A percentile compares a stretch with the other conserved stretches of the same genome.
These are phyloP conservation scores for Chlorella ohadii DNA, from an alignment of 139 green algal genomes.

Conservation along the genomic window DNA sequence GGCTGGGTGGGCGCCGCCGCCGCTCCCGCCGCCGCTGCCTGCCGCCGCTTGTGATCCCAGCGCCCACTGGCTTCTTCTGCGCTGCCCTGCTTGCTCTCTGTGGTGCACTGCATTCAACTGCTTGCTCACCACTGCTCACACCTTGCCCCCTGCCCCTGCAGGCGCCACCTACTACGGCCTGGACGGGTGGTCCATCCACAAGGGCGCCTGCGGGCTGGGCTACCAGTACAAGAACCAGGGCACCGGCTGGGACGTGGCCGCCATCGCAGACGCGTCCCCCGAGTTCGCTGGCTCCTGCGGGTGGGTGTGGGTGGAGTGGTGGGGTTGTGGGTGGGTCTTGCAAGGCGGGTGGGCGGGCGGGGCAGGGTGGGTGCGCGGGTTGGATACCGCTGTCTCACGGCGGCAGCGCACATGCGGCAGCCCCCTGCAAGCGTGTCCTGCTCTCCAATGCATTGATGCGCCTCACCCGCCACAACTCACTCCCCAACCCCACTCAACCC, in stretches of 20 bases:
- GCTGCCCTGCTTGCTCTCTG: no score
- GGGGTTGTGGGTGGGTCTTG: neutral
- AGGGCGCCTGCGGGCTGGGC: conserved; percentile 28
- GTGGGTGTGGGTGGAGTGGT: neutral
- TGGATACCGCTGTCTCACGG: no score
- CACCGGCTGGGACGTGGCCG: conserved; percentile 30
- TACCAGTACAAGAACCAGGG: conserved; percentile 29
- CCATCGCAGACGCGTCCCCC: conserved; percentile 34
- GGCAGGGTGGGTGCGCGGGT: no score
- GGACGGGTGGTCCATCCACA: conserved; percentile 28
- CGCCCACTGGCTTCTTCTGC: no score
- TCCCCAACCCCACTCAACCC: neutral
- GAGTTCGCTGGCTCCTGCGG: conserved; percentile 36
- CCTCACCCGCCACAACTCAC: neutral
- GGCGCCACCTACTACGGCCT: conserved; percentile 15
- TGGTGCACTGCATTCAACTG: no score
- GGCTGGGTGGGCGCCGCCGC: neutral
- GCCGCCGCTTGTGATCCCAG: neutral
- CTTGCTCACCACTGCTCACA: no score
- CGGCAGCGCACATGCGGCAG: neutral
- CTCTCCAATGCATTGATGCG: neutral
- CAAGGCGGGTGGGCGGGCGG: no score
- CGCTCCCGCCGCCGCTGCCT: neutral
- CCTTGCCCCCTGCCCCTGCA: neutral
- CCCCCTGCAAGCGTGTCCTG: neutral